These are phyloP conservation scores for Ustilago crameri DNA, from an alignment of 1,284 basidiomycete species.

Conservation along the genomic window DNA sequence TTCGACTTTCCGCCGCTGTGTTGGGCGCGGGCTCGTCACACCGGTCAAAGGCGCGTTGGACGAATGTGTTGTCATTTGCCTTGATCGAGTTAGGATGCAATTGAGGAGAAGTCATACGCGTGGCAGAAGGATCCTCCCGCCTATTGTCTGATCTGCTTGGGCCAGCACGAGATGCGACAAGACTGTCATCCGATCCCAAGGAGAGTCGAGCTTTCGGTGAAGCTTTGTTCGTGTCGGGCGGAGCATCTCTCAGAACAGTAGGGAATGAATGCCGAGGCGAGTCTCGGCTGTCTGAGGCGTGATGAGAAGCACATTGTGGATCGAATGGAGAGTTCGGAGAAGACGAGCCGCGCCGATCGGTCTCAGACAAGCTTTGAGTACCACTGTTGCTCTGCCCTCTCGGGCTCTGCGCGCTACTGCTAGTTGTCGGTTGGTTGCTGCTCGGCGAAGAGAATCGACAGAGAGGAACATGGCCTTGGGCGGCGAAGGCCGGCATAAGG, in stretches of 20 bases:
- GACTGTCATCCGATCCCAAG: no score
- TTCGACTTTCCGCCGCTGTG: conserved; percentile 1
- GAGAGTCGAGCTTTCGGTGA: no score
- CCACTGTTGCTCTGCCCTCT: not conserved
- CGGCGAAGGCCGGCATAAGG: not conserved
- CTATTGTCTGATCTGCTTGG: no score
- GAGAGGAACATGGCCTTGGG: not conserved
- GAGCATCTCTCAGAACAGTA: conserved; percentile 1
- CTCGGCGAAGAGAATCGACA: conserved; percentile 20
- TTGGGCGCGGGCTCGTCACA: conserved; percentile 9
- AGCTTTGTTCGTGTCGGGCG: no score
- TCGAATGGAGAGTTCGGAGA: not conserved
- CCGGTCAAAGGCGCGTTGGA: conserved; percentile 11
- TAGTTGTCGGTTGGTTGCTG: conserved; percentile 11
- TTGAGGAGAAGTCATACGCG: no score
- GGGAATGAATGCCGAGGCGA: not conserved
- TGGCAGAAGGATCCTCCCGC: no score
- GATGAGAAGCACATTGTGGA: conserved; percentile 3
- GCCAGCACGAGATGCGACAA: no score
- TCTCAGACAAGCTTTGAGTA: conserved; percentile 5
- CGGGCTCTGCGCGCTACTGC: not conserved
- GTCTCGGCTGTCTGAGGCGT: conserved; percentile 6
- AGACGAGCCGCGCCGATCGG: conserved; percentile 3
- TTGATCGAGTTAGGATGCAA: not conserved
- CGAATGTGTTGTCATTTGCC: not conserved